Base-by-base conservation (phyloP, 148 eudicot genomes). In the Rheum nobile region DNA sequence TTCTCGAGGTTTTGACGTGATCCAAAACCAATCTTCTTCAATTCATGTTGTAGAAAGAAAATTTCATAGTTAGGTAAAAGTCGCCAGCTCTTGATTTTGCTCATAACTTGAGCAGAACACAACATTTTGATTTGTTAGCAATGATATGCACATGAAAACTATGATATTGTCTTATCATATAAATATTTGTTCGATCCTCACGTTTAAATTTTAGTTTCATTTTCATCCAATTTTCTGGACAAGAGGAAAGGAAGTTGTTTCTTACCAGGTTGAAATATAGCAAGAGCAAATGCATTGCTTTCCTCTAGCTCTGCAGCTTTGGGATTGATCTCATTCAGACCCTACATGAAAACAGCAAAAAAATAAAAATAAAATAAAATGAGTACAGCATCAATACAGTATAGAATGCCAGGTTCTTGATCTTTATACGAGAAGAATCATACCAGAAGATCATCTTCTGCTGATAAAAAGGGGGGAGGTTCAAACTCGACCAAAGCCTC, bases 231-330 rank as follows among this genome's bases (percentile, higher is more conserved):
- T 19, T 48, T 48, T 48, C 55, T 0, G 55, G 65, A 7, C 16
- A 14, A 29, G 65, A 13, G 22, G n/a, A 65, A 32, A 14, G 32
- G 65, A 57, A 16, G 9, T 11, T 28, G 70, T 42, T 61, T 72
- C 39, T 43, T 82, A 91, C 98, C 97, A 43, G 94, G 91, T 81
- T 85, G 92, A 85, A 86, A 38, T 39, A 95, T 92, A 72, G 99
- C 97, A 76, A 95, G 97, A 75, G 99, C 99, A 74, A 92, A 70
- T 52, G 99, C 99, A 75, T 95, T 95, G 83, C 81, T 90, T 80
- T 95, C 89, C 79, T 92, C 97, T 69, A 95, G 75, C 81, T 92
- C 88, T 52, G 79, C 77, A 63, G 91, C 93, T 76, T 73, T 52
- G 41, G 96, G 90, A 78, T 88, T 86, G 67, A 90, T 19, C 83